Evolutionary conservation across 345 rosid species (phyloP), one percentile per base, ranked within the genome.

Genomic region (Salix arbutifolia): DNA sequence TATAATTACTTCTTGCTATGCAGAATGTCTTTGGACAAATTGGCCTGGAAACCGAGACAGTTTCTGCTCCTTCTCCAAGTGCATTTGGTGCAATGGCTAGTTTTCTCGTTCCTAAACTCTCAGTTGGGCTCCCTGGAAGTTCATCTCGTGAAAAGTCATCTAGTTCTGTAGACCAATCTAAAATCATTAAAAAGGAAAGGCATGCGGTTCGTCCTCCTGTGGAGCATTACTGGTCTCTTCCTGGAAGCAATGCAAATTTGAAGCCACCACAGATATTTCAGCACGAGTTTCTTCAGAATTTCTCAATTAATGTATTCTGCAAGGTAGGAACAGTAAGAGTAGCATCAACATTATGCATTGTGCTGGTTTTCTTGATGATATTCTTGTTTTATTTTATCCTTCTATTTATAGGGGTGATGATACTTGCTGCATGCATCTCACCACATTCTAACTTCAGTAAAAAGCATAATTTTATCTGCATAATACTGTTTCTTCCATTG

Each of bases 21-120:
- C 89, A 95, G 99, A 84, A 92, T 77, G 91, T 89, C 76, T 91
- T 96, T 88, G 99, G 88, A 70, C 86, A 91, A 82, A 80, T 85
- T 69, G 87, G 88, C 76, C 79, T 83, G 74, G 97, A 89, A 72
- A 87, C 82, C 79, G 93, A 91, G 83, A 73, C 76, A 48, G 66
- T 87, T 66, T 35, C 90, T 60, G 56, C 89, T 65, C 89, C 90
- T 81, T 53, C 93, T 76, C 85, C 92, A 69, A 89, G 89, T 78
- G 95, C 99, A 72, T 94, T 96, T 72, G 92, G 98, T 86, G 98
- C 97, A 70, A 90, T 96, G 99, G 97, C 99, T 84, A 92, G 87
- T 86, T 94, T 94, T 88, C 97, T 96, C 76, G 99, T 94, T 77
- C 99, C 98, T 12, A 96, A 90, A 89, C 90, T 96, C 77, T 88